A percentile compares a stretch with the other conserved stretches of the same genome.
phyloP scores from a whole-genome alignment of 2,329 filamentous ascomycete species.

The Zymoseptoria pseudotritici region DNA sequence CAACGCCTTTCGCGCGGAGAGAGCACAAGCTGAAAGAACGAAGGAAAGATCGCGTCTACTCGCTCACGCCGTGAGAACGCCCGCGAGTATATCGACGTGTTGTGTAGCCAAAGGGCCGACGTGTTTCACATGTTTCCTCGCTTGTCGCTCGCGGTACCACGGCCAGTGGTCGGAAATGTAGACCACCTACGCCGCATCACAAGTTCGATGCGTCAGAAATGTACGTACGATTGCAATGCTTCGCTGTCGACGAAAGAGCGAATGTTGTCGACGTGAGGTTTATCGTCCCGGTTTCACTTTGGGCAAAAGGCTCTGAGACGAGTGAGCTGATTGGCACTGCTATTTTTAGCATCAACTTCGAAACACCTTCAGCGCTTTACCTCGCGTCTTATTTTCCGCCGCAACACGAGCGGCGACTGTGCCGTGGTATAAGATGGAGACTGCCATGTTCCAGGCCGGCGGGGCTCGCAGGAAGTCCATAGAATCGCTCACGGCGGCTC shows the following conservation, averaged over 20 bases:
- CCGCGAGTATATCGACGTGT: slow-evolving; percentile 1
- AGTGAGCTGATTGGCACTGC: neutral
- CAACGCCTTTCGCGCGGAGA: slow-evolving; percentile 1
- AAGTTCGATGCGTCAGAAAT: neutral
- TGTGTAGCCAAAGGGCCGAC: neutral
- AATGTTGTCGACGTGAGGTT: neutral
- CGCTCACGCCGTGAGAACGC: neutral
- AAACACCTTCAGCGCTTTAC: neutral
- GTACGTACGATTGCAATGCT: neutral
- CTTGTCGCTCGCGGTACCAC: slow-evolving; percentile 1
- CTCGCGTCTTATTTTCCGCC: neutral
- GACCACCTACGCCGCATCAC: neutral
- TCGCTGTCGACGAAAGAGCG: slow-evolving; percentile 2
- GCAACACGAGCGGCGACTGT: neutral
- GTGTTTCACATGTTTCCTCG: neutral
- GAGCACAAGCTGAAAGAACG: neutral
- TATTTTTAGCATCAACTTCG: neutral
- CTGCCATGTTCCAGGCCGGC: neutral
- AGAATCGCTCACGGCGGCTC: too few species aligned
- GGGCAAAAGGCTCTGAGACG: neutral
- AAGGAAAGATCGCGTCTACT: neutral
- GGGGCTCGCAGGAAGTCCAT: neutral
- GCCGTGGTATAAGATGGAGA: neutral
- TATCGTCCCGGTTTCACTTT: neutral
- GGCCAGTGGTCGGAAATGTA: slow-evolving; percentile 1